Evolutionary conservation across 495 filamentous ascomycete genomes (phyloP), one percentile per base, ranked within the genome.

Genomic region (Astrothelium subdiscretum): DNA sequence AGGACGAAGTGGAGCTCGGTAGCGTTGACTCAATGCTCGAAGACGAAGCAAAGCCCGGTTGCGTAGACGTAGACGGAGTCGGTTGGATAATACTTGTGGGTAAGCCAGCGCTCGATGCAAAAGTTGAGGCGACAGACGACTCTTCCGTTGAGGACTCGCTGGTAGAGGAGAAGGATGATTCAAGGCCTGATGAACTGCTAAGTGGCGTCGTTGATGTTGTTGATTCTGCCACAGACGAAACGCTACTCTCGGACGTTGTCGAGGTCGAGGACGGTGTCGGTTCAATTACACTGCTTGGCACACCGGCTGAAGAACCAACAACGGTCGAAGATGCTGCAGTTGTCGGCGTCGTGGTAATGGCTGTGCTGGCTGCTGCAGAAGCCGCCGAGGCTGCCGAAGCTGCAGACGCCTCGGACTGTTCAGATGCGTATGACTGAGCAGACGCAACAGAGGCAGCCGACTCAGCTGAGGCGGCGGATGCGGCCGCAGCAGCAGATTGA

Each of bases 171-270:
- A n/a, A 48, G 3, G 42, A 18, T 3, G 18, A 54, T 54, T 26
- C 4, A 11, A 15, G 3, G 26, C 40, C 22, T 20, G 59, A 44
- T 22, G 40, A 58, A 61, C 40, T 27, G 13, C 5, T 32, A 6
- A 29, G 22, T 32, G 58, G 29, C 10, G 38, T 59, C 3, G 29
- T 27, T 22, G 58, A 59, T 52, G 43, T 20, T 60, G 5, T 42
- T 1, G 65, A 61, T 24, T 51, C 27, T 31, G 62, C 61, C 31
- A 52, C 60, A 32, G 29, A 31, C 20, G 57, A 32, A 3, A 58
- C 62, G 18, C 31, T 31, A 10, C 62, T 59, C 51, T 67, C 62
- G 6, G 65, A 35, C 13, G 27, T 42, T 54, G 5, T 22, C 13
- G 6, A 29, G 27, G 24, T 51, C 10, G 8, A 15, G 31, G 59